Base-by-base conservation (phyloP, 192 early-diverging fungal species). In the Paraglomus brasilianum region DNA sequence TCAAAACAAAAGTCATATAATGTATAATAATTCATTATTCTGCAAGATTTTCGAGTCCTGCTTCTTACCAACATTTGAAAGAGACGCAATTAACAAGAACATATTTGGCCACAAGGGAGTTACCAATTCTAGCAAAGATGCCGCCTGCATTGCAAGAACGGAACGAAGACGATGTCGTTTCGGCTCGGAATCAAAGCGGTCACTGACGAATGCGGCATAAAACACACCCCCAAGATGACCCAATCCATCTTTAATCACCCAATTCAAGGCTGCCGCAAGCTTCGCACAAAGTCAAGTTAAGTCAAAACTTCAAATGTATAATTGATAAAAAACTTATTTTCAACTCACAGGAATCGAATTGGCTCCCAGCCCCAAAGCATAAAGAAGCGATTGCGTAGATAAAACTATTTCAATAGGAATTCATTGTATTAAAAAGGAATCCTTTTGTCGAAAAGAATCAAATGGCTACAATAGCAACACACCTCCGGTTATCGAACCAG, bases 181-280 rank as follows among this genome's bases (percentile, higher is more conserved):
- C 21, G 92, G 90, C 39, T 90, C 86, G 14, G 90, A 87, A 70
- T 95, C 93, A 60, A 95, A 95, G 21, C 85, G 82, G 36, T 87
- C 85, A 21, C 83, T 86, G 2, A 93, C 82, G 60, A 85, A 78
- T 7, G 86, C 89, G 2, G 92, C 93, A 73, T 92, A 95, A 0
- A 92, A 46, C 9, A 95, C 92, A 21, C 92, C 93, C 22, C 92
- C 92, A 0, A 94, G 78, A 49, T 93, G 87, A 8, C 93, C 92
- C 24, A 94, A 84, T 1, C 93, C 93, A 69, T 95, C 93, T 79
- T 95, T 95, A 73, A 95, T 87, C 58, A 95, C 87, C 92, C 92
- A 95, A 77, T 93, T 95, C 42, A 93, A 85, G 0, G 92, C 90
- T 1, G 91, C 93, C 10, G 93, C 92, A 62, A 89, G 75, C 50